A percentile compares a stretch with the other conserved stretches of the same genome.
Evolutionary conservation across 2,329 filamentous ascomycete genomes (phyloP).

Genomic region (Allantophomopsis lycopodina): DNA sequence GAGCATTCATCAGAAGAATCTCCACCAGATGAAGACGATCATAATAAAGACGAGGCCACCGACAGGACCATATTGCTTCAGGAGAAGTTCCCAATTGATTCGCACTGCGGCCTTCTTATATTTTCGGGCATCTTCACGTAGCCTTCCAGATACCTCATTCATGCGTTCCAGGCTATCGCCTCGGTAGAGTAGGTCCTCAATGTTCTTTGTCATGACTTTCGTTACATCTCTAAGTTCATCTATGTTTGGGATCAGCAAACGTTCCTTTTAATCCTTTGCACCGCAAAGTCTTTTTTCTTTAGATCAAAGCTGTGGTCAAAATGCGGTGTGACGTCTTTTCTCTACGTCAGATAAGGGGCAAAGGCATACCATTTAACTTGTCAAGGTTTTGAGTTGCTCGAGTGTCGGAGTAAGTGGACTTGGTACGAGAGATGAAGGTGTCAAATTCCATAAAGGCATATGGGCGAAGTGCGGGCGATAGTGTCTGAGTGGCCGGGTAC

Average conservation of each 20-base stretch:
- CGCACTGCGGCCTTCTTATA: conserved; percentile 84
- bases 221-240: conserved; percentile 93
- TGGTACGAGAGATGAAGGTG: conserved; percentile 87
- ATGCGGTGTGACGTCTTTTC: too few relatives aligned
- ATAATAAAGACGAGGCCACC: conserved; percentile 71
- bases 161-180: conserved; percentile 92
- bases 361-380: conserved; percentile 56
- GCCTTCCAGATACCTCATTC: conserved; percentile 80
- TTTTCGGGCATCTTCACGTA: conserved; percentile 88
- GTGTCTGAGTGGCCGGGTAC: conserved; percentile 62
- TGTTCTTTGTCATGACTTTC: conserved; percentile 99
- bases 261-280: too few relatives aligned
- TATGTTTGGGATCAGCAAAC: neutral
- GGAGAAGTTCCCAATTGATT: conserved; percentile 94
- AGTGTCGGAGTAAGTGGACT: conserved; percentile 86
- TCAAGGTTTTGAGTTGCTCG: conserved; percentile 86
- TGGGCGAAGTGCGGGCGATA: conserved; percentile 62
- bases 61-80: conserved; percentile 95
- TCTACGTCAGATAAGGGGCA: too few relatives aligned
- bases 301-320: too few relatives aligned
- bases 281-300: too few relatives aligned
- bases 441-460: conserved; percentile 98
- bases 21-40: conserved; percentile 78
- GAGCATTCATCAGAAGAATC: conserved; percentile 55
- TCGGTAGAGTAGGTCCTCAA: conserved; percentile 90